Base-by-base conservation (phyloP, 208 protist species). In the Leishmania lainsoni region DNA sequence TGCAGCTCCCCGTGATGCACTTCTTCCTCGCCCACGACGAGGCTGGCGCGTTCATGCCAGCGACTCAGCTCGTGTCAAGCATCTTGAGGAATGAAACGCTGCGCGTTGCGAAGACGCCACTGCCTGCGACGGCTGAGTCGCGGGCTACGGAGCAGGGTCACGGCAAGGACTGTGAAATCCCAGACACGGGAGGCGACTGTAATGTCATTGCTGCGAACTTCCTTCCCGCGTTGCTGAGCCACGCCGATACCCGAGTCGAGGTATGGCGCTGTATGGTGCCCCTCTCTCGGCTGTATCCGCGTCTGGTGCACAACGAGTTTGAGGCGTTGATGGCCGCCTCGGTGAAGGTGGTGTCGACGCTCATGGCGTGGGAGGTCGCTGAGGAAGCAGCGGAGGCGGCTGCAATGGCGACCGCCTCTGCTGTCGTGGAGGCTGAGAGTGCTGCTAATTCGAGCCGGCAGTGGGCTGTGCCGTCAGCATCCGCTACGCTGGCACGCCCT, bases 201-300 rank as follows among this genome's bases (percentile, higher is more conserved):
- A 48, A 10, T n/a, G 35, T 63, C 56, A 26, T 32, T 22, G 69
- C 51, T 9, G 20, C 51, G 32, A 61, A 22, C 17, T 49, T 81
- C 14, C 77, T 96, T 14, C 45, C 90, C 1, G 80, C 83, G 29
- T 74, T 96, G 26, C 86, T 96, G n/a, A 68, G 86, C 35, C 86
- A 95, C 76, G 93, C 90, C 14, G 83, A 86, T 51, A 81, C 76
- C 20, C 83, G 87, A 5, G 85, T 89, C 22, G 89, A 94, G 84
- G 89, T 94, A 76, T 97, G 93, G 92, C 80, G 86, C 35, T 95
- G 93, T 84, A 75, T 94, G 70, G 86, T 91, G 39, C 93, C 94
- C 29, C 85, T 95, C 26, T 84, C 93, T 16, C 91, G 90, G 29
- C 77, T 94, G 26, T 90, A 94, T 78, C 92, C 93, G 26, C 76